Base-by-base conservation (phyloP, 2,329 filamentous ascomycete species). In the Epichloe bromicola region DNA sequence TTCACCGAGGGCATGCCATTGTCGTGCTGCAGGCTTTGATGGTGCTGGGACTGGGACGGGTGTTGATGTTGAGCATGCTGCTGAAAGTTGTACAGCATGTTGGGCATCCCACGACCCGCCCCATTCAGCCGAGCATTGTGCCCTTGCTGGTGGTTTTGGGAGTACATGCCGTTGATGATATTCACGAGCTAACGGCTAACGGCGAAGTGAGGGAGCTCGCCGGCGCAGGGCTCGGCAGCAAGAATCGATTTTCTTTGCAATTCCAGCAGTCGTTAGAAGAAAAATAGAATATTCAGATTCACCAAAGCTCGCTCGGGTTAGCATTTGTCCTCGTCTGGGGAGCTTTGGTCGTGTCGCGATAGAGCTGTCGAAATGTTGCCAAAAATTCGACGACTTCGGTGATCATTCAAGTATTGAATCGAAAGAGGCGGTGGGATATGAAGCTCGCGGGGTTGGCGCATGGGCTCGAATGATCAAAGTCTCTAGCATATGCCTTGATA, bases 61-160 rank as follows among this genome's bases (percentile, higher is more conserved):
- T 84, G 80, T 53, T 82, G 77, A 57, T 77, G 73, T 57, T 75
- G 76, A 30, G 71, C 70, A 56, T 83, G 75, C 56, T 77, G 80
- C 56, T 83, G 80, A 59, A 79, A 87, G 63, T 79, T 82, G 69
- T 87, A 87, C 62, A 83, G 75, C 71, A 88, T 74, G 56, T 73
- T 74, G 30, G 78, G 76, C 56, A 80, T 80, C 60, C 83, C 85
- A 56, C 67, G 65, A 34, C 67, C 67, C 54, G 64, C 65, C 70
- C 67, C 67, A 63, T 88, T 89, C 68, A 88, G 78, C 70, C 86
- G 82, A 70, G 78, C 79, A 71, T 83, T 83, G 65, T 88, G 85
- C 65, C 81, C 80, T 70, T 83, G 82, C 65, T 86, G 82, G 65
- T 78, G 82, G 64, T 75, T 75, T 67, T 86, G 82, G 63, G 80